Conservation (phyloP, 805 yeast species). For the Cyberlindnera mississippiensis region DNA sequence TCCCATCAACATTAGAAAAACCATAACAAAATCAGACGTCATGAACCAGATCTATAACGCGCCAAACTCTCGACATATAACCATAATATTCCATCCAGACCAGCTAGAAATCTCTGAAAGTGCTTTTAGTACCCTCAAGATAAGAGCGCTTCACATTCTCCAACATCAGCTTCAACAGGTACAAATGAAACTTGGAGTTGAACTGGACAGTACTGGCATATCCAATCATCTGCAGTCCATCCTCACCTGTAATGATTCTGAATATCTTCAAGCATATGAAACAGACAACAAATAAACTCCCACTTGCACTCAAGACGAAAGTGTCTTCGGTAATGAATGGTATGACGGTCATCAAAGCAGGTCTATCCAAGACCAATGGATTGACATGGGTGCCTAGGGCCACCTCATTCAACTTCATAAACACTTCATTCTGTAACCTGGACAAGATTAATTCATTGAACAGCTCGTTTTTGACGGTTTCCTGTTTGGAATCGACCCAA, state of each 20-base stretch:
- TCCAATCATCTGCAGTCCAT: conserved; percentile 22
- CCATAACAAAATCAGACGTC: too few relatives aligned
- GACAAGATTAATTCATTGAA: conserved; percentile 25
- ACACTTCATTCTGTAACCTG: conserved; percentile 22
- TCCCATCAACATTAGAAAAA: too few relatives aligned
- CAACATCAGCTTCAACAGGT: conserved; percentile 17
- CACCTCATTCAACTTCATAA: conserved; percentile 21
- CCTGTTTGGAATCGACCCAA: conserved; percentile 25
- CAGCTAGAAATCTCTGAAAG: neutral
- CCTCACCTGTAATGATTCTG: conserved; percentile 17
- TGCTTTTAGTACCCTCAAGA: neutral
- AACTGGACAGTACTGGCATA: conserved; percentile 21
- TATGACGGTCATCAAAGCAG: conserved; percentile 20
- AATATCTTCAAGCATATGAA: conserved; percentile 22
- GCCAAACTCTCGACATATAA: too few relatives aligned
- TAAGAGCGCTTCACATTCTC: conserved; percentile 5
- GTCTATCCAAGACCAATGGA: conserved; percentile 19
- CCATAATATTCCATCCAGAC: too few relatives aligned
- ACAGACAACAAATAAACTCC: conserved; percentile 22
- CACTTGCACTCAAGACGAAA: conserved; percentile 16
- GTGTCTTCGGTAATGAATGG: conserved; percentile 23
- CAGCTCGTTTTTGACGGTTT: conserved; percentile 18
- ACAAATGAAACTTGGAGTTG: conserved; percentile 23
- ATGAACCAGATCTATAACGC: too few relatives aligned
- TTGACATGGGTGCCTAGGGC: conserved; percentile 23